These are phyloP conservation scores for Eurotiales sp. DNA, from an alignment of 2,329 filamentous ascomycete genomes.

Conservation along the genomic window DNA sequence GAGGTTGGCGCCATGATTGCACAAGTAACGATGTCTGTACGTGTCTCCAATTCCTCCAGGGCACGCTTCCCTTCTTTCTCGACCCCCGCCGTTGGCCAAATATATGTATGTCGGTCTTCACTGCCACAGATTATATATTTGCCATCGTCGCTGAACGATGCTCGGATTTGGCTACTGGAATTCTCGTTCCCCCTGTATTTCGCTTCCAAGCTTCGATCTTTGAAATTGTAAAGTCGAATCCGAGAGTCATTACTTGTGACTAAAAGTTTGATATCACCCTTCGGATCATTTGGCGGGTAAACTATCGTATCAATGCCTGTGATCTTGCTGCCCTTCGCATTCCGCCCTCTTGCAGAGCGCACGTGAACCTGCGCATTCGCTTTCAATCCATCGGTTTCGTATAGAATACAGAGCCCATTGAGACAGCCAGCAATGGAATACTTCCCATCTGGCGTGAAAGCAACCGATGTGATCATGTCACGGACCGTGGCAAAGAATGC, in stretches of 20 bases:
- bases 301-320: slow-evolving; percentile 80
- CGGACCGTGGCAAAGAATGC: slow-evolving; percentile 73
- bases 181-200: slow-evolving; percentile 94
- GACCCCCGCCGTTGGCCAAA: slow-evolving; percentile 68
- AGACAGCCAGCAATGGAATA: slow-evolving; percentile 84
- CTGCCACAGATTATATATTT: slow-evolving; percentile 87
- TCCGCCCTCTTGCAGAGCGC: slow-evolving; percentile 86
- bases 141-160: slow-evolving; percentile 81
- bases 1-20: slow-evolving; percentile 78
- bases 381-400: slow-evolving; percentile 86
- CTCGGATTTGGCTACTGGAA: slow-evolving; percentile 82
- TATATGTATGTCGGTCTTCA: slow-evolving; percentile 84
- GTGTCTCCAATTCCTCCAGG: slow-evolving; percentile 85
- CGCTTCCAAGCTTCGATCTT: slow-evolving; percentile 76
- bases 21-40: slow-evolving; percentile 83
- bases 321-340: slow-evolving; percentile 95
- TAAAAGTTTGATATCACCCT: slow-evolving; percentile 73
- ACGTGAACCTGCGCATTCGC: slow-evolving; percentile 84
- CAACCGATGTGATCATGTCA: slow-evolving; percentile 90
- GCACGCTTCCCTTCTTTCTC: slow-evolving; percentile 76
- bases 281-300: slow-evolving; percentile 54
- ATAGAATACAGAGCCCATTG: slow-evolving; percentile 81
- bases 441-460: slow-evolving; percentile 89
- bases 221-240: slow-evolving; percentile 81
- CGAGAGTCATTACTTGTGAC: slow-evolving; percentile 95